Base-by-base conservation (phyloP, 306 rosid genomes). In the Glycine latifolia region DNA sequence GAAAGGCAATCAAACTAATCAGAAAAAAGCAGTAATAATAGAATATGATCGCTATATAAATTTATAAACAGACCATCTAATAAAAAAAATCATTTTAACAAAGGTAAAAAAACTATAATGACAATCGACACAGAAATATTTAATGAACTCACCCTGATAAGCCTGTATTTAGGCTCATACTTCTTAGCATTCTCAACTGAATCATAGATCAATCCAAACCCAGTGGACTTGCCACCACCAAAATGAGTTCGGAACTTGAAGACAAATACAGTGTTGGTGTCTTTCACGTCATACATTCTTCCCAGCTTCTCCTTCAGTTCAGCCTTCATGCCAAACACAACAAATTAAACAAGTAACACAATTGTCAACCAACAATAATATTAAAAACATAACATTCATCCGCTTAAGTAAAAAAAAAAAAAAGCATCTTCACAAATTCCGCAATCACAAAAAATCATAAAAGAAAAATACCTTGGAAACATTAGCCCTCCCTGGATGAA, bases 181-280 rank as follows among this genome's bases (percentile, higher is more conserved):
- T 91, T 94, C 93, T 94, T 94, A 0, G 98, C 98, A 0, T 87
- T 91, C 66, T 94, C 97, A 9, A 94, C 92, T 0, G 98, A 85
- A 65, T 94, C 98, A 39, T 94, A 94, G 33, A 94, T 94, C 89
- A 94, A 87, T 7, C 98, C 98, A 75, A 91, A 94, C 6, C 97
- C 98, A 3, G 97, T 92, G 6, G 98, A 94, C 82, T 94, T 94
- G 3, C 98, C 97, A 68, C 98, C 98, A 73, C 98, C 98, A 81
- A 94, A 94, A 71, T 94, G 90, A 5, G 98, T 94, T 20, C 97
- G 79, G 89, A 94, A 94, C 87, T 92, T 91, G 90, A 94, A 94
- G 6, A 91, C 94, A 59, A 94, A 94, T 63, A 94, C 94, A 0
- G 97, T 39, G 68, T 91, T 94, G 0, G 93, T 84, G 65, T 94